phyloP scores from a whole-genome alignment of 1,284 basidiomycete species.

The Cronartium ribicola region DNA sequence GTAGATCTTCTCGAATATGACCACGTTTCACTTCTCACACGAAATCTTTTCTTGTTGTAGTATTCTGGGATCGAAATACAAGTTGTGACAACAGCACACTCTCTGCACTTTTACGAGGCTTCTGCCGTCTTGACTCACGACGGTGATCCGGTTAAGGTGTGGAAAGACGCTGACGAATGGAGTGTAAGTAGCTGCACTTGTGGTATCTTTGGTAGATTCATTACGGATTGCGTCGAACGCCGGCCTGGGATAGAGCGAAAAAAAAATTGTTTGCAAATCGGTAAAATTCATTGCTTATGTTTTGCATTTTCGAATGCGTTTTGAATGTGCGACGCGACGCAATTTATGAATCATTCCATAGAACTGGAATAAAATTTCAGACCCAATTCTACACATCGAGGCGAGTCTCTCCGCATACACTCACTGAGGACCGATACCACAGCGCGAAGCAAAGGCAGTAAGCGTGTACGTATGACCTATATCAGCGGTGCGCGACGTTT shows the following conservation, averaged over 20 bases:
- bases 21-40: background rate
- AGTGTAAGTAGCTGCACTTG: conserved; percentile 56
- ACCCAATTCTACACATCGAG: conserved; percentile 94
- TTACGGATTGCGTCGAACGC: too few species aligned
- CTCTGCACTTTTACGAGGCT: conserved; percentile 70
- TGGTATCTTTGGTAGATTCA: too few species aligned
- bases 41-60: conserved; percentile 54
- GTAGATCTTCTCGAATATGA: too few species aligned
- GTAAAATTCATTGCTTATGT: too few species aligned
- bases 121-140: conserved; percentile 56
- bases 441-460: too few species aligned
- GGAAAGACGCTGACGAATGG: conserved; percentile 93
- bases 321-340: too few species aligned
- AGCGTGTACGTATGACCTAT: too few species aligned
- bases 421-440: too few species aligned
- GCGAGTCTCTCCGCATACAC: conserved; percentile 45
- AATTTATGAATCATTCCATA: conserved; percentile 43
- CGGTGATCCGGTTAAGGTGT: conserved; percentile 60
- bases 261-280: too few species aligned
- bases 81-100: conserved; percentile 73
- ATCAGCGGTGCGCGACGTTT: too few species aligned
- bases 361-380: conserved; percentile 68
- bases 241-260: too few species aligned
- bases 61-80: conserved; percentile 70
- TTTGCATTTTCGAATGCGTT: too few species aligned